A percentile compares a stretch with the other conserved stretches of the same genome.
Evolutionary conservation across 495 filamentous ascomycete genomes (phyloP).

Genomic region (Hamigera avellanea): DNA sequence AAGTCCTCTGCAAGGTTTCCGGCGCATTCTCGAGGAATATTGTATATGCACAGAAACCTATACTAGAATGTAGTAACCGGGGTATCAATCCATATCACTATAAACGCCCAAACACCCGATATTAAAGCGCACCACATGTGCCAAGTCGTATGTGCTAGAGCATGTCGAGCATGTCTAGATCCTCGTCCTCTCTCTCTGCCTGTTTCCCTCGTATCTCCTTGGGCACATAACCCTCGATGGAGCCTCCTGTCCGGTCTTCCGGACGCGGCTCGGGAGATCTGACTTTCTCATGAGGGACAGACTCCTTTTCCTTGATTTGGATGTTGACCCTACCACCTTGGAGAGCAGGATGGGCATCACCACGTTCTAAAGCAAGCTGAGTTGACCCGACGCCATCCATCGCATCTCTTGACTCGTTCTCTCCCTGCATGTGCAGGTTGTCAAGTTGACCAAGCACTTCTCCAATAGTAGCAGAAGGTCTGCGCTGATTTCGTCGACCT

Average conservation of each 20-base stretch:
- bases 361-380: constrained; percentile 37
- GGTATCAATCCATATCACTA: constrained; percentile 9
- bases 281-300: constrained; percentile 4
- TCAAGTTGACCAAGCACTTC: constrained; percentile 21
- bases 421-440: constrained; percentile 14
- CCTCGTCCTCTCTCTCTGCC: constrained; percentile 7
- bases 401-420: constrained; percentile 7
- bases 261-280: constrained; percentile 21
- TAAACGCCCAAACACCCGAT: constrained; percentile 4
- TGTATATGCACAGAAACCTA: too few species aligned
- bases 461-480: constrained; percentile 6
- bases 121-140: too few species aligned
- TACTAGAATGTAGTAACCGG: constrained; percentile 6
- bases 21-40: too few species aligned
- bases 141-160: constrained; percentile 8
- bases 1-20: too few species aligned
- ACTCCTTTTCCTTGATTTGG: constrained; percentile 28
- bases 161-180: constrained; percentile 23
- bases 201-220: constrained; percentile 7
- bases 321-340: constrained; percentile 25
- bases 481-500: constrained; percentile 4
- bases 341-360: constrained; percentile 21
- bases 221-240: constrained; percentile 37
- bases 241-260: constrained; percentile 26
- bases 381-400: constrained; percentile 14